Conservation (phyloP, 345 rosid genomes). For the Lepidium didymum region DNA sequence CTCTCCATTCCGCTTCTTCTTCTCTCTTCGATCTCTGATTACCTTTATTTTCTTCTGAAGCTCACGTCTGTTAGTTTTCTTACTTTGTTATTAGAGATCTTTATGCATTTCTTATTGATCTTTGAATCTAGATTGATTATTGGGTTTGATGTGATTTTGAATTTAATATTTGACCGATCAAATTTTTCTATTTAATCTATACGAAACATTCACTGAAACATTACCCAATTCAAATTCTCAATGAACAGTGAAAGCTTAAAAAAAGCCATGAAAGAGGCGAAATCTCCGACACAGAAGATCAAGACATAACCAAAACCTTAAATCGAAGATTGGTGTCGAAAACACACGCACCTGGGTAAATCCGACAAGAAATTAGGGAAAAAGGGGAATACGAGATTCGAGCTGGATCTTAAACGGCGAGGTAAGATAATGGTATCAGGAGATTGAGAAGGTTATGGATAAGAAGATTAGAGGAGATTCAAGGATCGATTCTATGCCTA, state of each 20-base stretch:
- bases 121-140: slow-evolving; percentile 1
- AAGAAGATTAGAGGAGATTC: slow-evolving; percentile 6
- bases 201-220: too few relatives aligned
- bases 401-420: slow-evolving; percentile 46
- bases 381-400: slow-evolving; percentile 15
- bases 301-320: slow-evolving; percentile 7
- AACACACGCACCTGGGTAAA: slow-evolving; percentile 16
- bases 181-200: neutral
- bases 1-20: neutral
- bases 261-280: slow-evolving; percentile 24
- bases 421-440: slow-evolving; percentile 19
- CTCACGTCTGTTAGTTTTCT: slow-evolving; percentile 34
- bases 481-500: slow-evolving; percentile 27
- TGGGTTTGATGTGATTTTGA: neutral
- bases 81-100: neutral
- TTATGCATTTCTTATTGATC: slow-evolving; percentile 8
- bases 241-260: slow-evolving; percentile 39
- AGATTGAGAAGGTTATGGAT: slow-evolving; percentile 26
- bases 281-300: slow-evolving; percentile 4
- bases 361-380: slow-evolving; percentile 10
- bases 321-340: slow-evolving; percentile 23
- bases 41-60: slow-evolving; percentile 19
- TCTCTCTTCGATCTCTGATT: neutral
- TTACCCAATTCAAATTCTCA: too few relatives aligned
- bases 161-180: neutral